Evolutionary conservation across 768 basidiomycete genomes (phyloP).

Genomic region (Mycena albidolilacea): DNA sequence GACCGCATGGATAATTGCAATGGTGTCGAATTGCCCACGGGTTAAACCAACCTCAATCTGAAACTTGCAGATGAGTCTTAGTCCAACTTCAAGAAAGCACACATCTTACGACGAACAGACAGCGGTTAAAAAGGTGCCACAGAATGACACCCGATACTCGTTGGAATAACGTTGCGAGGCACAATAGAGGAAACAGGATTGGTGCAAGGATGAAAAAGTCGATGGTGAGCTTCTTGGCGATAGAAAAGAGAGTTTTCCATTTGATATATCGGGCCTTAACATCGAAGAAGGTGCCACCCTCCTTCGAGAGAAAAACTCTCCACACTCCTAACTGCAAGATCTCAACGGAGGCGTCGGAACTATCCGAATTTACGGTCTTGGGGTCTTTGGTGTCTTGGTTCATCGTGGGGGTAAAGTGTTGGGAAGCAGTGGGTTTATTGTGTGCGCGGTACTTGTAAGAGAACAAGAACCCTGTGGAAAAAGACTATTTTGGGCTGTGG

Average conservation of each 20-base stretch:
- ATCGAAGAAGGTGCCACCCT: background rate
- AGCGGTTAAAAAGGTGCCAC: slow-evolving; percentile 26
- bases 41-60: slow-evolving; percentile 5
- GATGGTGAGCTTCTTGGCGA: slow-evolving; percentile 11
- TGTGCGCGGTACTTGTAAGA: background rate
- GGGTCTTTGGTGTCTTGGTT: background rate
- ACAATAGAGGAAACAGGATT: slow-evolving; percentile 17
- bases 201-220: slow-evolving; percentile 24
- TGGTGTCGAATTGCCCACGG: slow-evolving; percentile 5
- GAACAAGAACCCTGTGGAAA: background rate
- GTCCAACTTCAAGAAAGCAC: background rate
- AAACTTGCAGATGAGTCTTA: background rate
- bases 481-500: background rate
- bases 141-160: background rate
- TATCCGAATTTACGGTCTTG: background rate
- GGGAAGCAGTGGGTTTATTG: background rate
- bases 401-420: background rate
- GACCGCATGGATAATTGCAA: slow-evolving; percentile 5
- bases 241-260: background rate
- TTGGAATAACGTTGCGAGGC: slow-evolving; percentile 1
- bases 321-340: slow-evolving; percentile 21
- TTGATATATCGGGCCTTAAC: background rate
- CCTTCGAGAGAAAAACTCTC: background rate
- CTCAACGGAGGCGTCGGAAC: slow-evolving; percentile 5
- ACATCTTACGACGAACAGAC: slow-evolving; percentile 2